These are phyloP conservation scores for Bjerkandera adusta DNA, from an alignment of 1,284 basidiomycete species.

Conservation along the genomic window DNA sequence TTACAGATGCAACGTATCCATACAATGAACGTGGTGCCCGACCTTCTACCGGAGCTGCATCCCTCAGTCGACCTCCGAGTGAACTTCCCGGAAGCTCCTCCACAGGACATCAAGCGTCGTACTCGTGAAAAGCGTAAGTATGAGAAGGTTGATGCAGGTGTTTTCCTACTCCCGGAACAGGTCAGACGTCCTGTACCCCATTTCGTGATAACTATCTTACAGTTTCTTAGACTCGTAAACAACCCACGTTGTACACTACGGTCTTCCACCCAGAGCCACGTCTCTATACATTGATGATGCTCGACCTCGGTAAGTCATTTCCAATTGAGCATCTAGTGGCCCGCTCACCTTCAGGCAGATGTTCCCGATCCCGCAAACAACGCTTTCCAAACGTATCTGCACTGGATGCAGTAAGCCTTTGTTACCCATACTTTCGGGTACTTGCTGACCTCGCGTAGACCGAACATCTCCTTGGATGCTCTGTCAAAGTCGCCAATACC, in stretches of 20 bases:
- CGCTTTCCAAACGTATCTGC: slow-evolving; percentile 74
- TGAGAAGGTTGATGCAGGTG: slow-evolving; percentile 69
- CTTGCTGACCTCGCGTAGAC: slow-evolving; percentile 41
- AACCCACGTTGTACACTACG: slow-evolving; percentile 66
- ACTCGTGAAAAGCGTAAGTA: slow-evolving; percentile 37
- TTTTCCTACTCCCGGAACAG: slow-evolving; percentile 62
- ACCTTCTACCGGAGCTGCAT: slow-evolving; percentile 72
- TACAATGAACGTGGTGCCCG: slow-evolving; percentile 90
- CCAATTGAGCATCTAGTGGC: background rate
- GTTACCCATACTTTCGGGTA: slow-evolving; percentile 8
- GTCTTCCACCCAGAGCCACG: slow-evolving; percentile 80
- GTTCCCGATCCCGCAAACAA: slow-evolving; percentile 69
- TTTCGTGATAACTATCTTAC: background rate
- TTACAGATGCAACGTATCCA: slow-evolving; percentile 86
- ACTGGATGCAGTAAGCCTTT: slow-evolving; percentile 77
- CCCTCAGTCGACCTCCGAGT: slow-evolving; percentile 77
- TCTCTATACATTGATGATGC: slow-evolving; percentile 85
- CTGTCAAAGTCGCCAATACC: slow-evolving; percentile 41
- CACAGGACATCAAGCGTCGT: slow-evolving; percentile 27
- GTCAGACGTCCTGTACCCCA: slow-evolving; percentile 33
- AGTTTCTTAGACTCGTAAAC: slow-evolving; percentile 50
- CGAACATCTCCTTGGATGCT: slow-evolving; percentile 79
- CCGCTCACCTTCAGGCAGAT: slow-evolving; percentile 43
- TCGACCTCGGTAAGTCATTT: slow-evolving; percentile 69
- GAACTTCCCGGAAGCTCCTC: slow-evolving; percentile 42